Percentiles rank a stretch among this genome's conserved stretches.
phyloP scores from a whole-genome alignment of 1,139 yeast species.

The Hyphopichia pseudoburtonii region DNA sequence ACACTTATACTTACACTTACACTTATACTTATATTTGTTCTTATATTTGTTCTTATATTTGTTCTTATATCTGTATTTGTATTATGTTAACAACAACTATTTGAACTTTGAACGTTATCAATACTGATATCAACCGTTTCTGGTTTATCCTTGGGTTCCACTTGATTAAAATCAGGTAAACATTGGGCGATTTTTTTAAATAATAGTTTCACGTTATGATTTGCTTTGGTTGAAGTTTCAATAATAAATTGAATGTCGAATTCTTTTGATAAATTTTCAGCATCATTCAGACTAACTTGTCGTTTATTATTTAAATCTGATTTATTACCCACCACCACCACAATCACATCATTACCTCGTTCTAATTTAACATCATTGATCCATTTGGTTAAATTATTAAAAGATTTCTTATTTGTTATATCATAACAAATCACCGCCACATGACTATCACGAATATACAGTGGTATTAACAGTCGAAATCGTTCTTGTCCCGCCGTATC shows the following conservation, averaged over 20 bases:
- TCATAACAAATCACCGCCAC: slow-evolving; percentile 97
- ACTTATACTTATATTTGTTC: too few species aligned
- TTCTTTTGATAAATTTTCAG: slow-evolving; percentile 55
- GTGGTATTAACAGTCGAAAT: slow-evolving; percentile 64
- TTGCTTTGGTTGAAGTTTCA: slow-evolving; percentile 94
- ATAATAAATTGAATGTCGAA: slow-evolving; percentile 77
- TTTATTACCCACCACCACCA: slow-evolving; percentile 43
- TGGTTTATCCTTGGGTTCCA: slow-evolving; percentile 28
- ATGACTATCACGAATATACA: slow-evolving; percentile 93
- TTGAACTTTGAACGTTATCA: slow-evolving; percentile 18
- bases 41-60: too few species aligned
- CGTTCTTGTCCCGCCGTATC: slow-evolving; percentile 69
- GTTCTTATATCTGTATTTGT: too few species aligned
- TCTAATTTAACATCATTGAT: slow-evolving; percentile 62
- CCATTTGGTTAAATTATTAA: slow-evolving; percentile 63
- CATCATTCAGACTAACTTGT: slow-evolving; percentile 78
- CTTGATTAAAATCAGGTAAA: slow-evolving; percentile 75
- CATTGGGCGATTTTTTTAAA: slow-evolving; percentile 90
- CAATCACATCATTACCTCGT: slow-evolving; percentile 69
- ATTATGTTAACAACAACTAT: slow-evolving; percentile 17
- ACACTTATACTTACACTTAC: too few species aligned
- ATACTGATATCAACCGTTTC: slow-evolving; percentile 48
- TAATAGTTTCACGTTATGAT: slow-evolving; percentile 84
- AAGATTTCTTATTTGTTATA: slow-evolving; percentile 80
- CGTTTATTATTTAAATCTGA: slow-evolving; percentile 76